Base-by-base conservation (phyloP, 768 basidiomycete genomes). In the Lepiota venenata region DNA sequence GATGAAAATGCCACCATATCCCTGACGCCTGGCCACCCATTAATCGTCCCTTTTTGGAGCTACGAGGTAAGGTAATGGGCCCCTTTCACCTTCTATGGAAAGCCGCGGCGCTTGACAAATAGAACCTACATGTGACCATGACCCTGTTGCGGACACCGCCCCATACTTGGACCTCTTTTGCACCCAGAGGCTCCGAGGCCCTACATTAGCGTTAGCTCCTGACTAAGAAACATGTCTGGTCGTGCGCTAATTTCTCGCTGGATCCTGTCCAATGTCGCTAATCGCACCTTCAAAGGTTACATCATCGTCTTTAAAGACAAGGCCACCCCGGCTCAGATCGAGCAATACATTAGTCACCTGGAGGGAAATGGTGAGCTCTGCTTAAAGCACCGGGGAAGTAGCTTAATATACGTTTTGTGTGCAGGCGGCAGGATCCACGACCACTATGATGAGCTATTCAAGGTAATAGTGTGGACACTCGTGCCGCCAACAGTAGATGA, bases 261-360 rank as follows among this genome's bases (percentile, higher is more conserved):
- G 21, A 18, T 8, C 9, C 11, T 8, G 29, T 12, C 41, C 11
- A 14, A 9, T 11, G 22, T 29, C 9, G 15, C 29, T 16, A 29
- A 8, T 9, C 10, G 32, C 32, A 8, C 12, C 16, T 29, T 46
- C 27, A 20, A 53, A 83, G 81, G 67, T 58, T 83, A 73, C 61
- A 82, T 83, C 50, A 74, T 85, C 39, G 72, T 80, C 6, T 84
- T 85, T 71, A 83, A 82, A 64, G 64, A 75, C 2, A 42, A 52
- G 22, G 79, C 71, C 38, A 63, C 74, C 22, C 47, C 67, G 36
- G 74, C 72, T 8, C 63, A 74, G 49, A 71, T 84, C 32, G 59
- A 76, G 32, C 58, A 74, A 44, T 81, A 73, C 55, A 71, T 64
- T 6, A 56, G 67, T 0, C 64, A 72, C 1, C 72, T 83, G 10